Evolutionary conservation across 192 early-diverging fungal genomes (phyloP).

Genomic region (Coemansia aciculifera): DNA sequence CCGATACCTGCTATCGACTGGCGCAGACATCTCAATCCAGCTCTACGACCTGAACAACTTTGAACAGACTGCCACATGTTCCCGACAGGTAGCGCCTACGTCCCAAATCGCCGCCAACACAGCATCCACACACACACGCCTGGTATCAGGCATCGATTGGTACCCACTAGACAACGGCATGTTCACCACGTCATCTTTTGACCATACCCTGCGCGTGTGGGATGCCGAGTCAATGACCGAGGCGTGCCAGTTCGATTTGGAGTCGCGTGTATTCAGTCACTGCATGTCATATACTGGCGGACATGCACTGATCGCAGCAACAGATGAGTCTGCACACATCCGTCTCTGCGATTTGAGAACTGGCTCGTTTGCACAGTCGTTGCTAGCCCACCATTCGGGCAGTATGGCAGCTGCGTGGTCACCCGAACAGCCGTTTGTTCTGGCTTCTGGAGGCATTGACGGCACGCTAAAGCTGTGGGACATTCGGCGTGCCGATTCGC

Average conservation of each 20-base stretch:
- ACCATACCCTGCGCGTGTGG: conserved; percentile 77
- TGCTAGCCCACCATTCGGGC: conserved; percentile 61
- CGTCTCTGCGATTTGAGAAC: conserved; percentile 74
- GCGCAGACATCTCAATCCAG: conserved; percentile 46
- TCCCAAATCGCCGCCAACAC: conserved; percentile 17
- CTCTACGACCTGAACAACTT: conserved; percentile 43
- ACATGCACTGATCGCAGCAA: conserved; percentile 79
- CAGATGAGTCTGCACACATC: conserved; percentile 64
- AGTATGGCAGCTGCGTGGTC: conserved; percentile 74
- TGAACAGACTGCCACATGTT: neutral
- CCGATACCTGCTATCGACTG: conserved; percentile 41
- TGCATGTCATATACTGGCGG: conserved; percentile 74
- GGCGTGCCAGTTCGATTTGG: conserved; percentile 70
- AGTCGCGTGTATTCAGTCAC: conserved; percentile 67
- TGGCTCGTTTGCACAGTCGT: conserved; percentile 38
- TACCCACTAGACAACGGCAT: conserved; percentile 83
- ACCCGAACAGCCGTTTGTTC: conserved; percentile 62
- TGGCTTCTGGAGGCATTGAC: conserved; percentile 79
- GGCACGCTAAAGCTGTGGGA: conserved; percentile 80
- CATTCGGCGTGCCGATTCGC: conserved; percentile 71
- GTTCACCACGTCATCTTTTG: conserved; percentile 79
- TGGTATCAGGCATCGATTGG: conserved; percentile 74
- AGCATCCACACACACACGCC: conserved; percentile 60
- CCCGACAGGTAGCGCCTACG: conserved; percentile 21
- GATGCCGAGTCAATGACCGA: conserved; percentile 72